phyloP scores from a whole-genome alignment of 1,284 basidiomycete genomes.

The Phlebopus sp. region DNA sequence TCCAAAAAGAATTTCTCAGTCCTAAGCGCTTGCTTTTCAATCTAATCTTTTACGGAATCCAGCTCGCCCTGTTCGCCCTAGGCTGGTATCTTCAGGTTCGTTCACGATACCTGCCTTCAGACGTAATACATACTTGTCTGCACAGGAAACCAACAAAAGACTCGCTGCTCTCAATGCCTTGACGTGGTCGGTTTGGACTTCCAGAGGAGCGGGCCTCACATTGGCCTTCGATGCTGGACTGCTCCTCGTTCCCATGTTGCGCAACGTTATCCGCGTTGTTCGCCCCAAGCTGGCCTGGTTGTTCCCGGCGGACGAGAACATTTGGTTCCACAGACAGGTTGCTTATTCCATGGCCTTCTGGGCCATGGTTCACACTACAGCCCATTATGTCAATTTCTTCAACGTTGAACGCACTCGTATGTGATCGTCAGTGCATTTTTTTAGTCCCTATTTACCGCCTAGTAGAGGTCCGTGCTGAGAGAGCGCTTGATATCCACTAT shows the following conservation, averaged over 20 bases:
- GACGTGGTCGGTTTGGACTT: conserved; percentile 79
- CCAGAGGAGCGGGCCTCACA: conserved; percentile 83
- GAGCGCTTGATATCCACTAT: conserved; percentile 81
- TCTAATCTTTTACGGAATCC: conserved; percentile 72
- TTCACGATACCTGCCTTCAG: neutral
- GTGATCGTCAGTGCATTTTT: conserved; percentile 25
- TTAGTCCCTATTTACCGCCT: conserved; percentile 1
- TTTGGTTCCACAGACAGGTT: conserved; percentile 91
- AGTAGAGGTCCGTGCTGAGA: conserved; percentile 72
- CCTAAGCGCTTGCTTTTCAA: conserved; percentile 69
- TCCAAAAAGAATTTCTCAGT: conserved; percentile 64
- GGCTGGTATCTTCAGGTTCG: conserved; percentile 79
- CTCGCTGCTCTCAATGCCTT: conserved; percentile 75
- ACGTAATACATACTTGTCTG: neutral
- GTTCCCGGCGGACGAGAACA: conserved; percentile 86
- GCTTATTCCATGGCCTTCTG: conserved; percentile 89
- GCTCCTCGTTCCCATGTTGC: conserved; percentile 82
- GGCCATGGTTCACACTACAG: conserved; percentile 83
- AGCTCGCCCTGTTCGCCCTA: conserved; percentile 68
- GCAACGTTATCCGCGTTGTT: conserved; percentile 78
- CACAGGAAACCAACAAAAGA: conserved; percentile 57
- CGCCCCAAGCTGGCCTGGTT: conserved; percentile 75
- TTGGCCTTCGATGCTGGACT: conserved; percentile 81
- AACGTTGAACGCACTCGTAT: conserved; percentile 77
- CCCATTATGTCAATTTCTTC: conserved; percentile 90